These are phyloP conservation scores for Cenchrus fungigraminus DNA, from an alignment of 176 grass and related monocot genomes.

Conservation along the genomic window DNA sequence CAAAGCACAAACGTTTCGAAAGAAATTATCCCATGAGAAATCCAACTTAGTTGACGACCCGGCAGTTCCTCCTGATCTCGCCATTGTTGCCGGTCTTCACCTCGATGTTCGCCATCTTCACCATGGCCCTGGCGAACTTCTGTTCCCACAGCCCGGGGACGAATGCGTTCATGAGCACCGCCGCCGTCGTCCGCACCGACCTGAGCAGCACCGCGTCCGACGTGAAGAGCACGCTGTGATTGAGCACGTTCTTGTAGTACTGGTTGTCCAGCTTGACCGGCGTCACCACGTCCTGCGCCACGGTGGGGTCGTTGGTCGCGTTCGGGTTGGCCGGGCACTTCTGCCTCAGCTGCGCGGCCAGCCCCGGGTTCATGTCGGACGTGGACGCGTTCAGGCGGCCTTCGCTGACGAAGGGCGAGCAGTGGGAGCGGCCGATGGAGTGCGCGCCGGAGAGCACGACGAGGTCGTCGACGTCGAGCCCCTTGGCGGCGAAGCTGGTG, in stretches of 20 bases:
- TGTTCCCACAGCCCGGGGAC: slow-evolving; percentile 20
- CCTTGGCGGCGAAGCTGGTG: slow-evolving; percentile 30
- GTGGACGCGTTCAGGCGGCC: not conserved
- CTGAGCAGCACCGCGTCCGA: slow-evolving; percentile 42
- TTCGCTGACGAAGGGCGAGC: slow-evolving; percentile 30
- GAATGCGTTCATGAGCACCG: slow-evolving; percentile 4
- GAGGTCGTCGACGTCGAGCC: slow-evolving; percentile 26
- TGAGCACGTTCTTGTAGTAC: slow-evolving; percentile 49
- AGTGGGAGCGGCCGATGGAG: slow-evolving; percentile 44
- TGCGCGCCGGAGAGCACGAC: slow-evolving; percentile 47
- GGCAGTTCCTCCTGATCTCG: slow-evolving; percentile 49
- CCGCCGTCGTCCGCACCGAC: not conserved
- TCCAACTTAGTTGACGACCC: not conserved
- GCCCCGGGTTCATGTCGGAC: slow-evolving; percentile 1
- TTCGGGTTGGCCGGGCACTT: slow-evolving; percentile 34
- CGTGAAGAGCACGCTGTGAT: slow-evolving; percentile 29
- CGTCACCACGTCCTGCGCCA: slow-evolving; percentile 34
- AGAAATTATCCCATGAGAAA: not conserved
- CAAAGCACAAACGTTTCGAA: too few relatives aligned
- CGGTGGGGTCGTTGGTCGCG: slow-evolving; percentile 34
- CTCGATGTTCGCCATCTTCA: slow-evolving; percentile 44
- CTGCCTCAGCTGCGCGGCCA: not conserved
- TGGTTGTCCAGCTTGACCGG: slow-evolving; percentile 42
- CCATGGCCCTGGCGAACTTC: slow-evolving; percentile 43
- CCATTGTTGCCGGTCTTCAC: slow-evolving; percentile 15